Base-by-base conservation (phyloP, 768 basidiomycete genomes). In the Cystobasidium tubakii region DNA sequence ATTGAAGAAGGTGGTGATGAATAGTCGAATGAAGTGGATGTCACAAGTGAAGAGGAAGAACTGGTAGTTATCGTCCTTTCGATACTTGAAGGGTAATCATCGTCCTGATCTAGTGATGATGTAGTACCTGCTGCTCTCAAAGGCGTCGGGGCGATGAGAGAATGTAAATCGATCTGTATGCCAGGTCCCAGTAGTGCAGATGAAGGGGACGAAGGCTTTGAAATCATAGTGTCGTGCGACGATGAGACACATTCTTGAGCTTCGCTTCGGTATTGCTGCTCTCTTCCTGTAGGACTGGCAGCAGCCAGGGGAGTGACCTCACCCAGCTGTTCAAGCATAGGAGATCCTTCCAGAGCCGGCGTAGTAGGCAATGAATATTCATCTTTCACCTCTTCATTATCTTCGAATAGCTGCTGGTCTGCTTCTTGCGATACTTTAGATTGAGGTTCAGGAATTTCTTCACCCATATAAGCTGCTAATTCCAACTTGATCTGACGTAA, bases 401-500 rank as follows among this genome's bases (percentile, higher is more conserved):
- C 57, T 60, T 27, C 25, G 39, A 39, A 39, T 6, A 15, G 15
- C 33, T 60, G 12, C 21, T 27, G n/a, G n/a, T n/a, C n/a, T n/a
- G n/a, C 15, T 60, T 60, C 57, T 29, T 27, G 15, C 21, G 57
- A 27, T 23, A 15, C 17, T 6, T 17, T 3, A n/a, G 6, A 6
- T 60, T 60, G 12, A 6, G 57, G 57, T 29, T 60, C 57, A 2
- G 33, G 29, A 12, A 29, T 2, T 31, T 60, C 57, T 12, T 46
- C 66, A 27, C 66, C 46, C 66, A 46, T 42, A 54, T 46, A 67
- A 34, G 44, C 55, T 29, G 46, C 69, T 12, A 71, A 27, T 44
- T 71, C 69, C 50, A 71, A 25, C 34, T 71, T 71, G 23, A 60
- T 44, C 29, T 71, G 50, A 21, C 69, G 50, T 29, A 71, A 55